A percentile compares a stretch with the other conserved stretches of the same genome.
Evolutionary conservation across 2,329 filamentous ascomycete species (phyloP).

Genomic region (Balansia obtecta): DNA sequence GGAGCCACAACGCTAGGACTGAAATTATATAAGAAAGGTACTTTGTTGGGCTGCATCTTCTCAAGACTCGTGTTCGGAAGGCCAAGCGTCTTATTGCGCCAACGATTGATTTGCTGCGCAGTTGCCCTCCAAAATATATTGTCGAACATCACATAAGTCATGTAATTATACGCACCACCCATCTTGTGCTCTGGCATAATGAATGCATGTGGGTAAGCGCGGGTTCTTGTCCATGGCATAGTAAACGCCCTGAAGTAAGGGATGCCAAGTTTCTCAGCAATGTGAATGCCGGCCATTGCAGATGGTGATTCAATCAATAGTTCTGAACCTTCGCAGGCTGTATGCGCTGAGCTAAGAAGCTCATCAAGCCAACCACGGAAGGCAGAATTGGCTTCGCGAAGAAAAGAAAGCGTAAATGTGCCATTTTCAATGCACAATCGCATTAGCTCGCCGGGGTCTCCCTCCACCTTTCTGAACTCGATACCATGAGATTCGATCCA

Average conservation of each 20-base stretch:
- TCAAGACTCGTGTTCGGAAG: slow-evolving; percentile 73
- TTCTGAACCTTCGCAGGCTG: slow-evolving; percentile 75
- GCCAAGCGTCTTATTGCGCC: slow-evolving; percentile 71
- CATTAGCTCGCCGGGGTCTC: slow-evolving; percentile 91
- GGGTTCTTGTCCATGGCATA: slow-evolving; percentile 96
- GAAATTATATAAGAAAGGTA: slow-evolving; percentile 98
- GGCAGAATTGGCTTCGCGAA: slow-evolving; percentile 73
- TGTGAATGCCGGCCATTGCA: slow-evolving; percentile 95
- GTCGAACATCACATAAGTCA: slow-evolving; percentile 94
- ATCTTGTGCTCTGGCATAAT: slow-evolving; percentile 86
- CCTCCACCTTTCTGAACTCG: slow-evolving; percentile 77
- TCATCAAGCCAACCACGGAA: slow-evolving; percentile 95
- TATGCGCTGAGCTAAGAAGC: slow-evolving; percentile 69
- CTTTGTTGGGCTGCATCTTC: slow-evolving; percentile 90
- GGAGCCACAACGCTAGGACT: slow-evolving; percentile 88
- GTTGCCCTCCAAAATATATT: slow-evolving; percentile 95
- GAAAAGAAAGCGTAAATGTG: slow-evolving; percentile 88
- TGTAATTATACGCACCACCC: slow-evolving; percentile 89
- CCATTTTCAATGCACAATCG: slow-evolving; percentile 91
- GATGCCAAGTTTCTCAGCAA: slow-evolving; percentile 82
- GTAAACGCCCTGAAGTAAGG: slow-evolving; percentile 97
- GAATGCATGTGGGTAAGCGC: slow-evolving; percentile 94
- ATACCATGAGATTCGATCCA: slow-evolving; percentile 94
- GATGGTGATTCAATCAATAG: slow-evolving; percentile 90
- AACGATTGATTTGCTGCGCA: slow-evolving; percentile 80